Percentiles rank a stretch among this genome's conserved stretches.
These are phyloP conservation scores for Quercus berberidifolia DNA, from an alignment of 306 rosid species.

Conservation along the genomic window DNA sequence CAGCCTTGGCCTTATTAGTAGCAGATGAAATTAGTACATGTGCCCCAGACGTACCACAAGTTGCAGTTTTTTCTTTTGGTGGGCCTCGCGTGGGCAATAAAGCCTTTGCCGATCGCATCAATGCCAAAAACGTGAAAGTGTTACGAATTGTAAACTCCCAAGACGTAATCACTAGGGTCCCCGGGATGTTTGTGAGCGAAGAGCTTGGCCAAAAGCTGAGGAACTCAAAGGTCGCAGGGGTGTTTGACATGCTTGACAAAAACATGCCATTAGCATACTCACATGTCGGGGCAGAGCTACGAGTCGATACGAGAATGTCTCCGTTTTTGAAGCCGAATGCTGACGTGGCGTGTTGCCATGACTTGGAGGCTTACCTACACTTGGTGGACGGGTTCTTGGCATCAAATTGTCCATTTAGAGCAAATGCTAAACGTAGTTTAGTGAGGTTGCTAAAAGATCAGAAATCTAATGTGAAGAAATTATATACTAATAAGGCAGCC, in stretches of 20 bases:
- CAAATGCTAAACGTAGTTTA: constrained; percentile 82
- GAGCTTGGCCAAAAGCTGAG: constrained; percentile 43
- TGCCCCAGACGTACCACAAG: constrained; percentile 37
- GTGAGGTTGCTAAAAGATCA: constrained; percentile 71
- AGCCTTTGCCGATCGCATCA: constrained; percentile 45
- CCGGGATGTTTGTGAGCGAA: constrained; percentile 44
- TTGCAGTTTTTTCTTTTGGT: constrained; percentile 83
- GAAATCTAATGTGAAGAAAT: constrained; percentile 62
- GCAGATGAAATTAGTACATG: constrained; percentile 68
- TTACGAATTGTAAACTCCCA: constrained; percentile 78
- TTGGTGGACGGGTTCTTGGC: constrained; percentile 91
- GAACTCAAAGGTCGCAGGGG: constrained; percentile 28
- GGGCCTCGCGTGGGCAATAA: constrained; percentile 89
- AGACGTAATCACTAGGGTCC: constrained; percentile 78
- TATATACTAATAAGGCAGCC: constrained; percentile 72
- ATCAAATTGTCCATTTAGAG: constrained; percentile 72
- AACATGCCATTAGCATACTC: constrained; percentile 61
- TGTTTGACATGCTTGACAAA: constrained; percentile 47
- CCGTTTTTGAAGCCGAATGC: constrained; percentile 86
- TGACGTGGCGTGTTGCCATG: constrained; percentile 86
- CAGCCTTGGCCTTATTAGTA: constrained; percentile 69
- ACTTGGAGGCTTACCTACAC: constrained; percentile 87
- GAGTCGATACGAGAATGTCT: constrained; percentile 80
- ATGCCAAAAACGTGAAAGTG: constrained; percentile 49
- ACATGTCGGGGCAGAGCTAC: constrained; percentile 75